Percentiles rank a stretch among this genome's conserved stretches.
These are phyloP conservation scores for Vitis cinerea DNA, from an alignment of 164 flowering plant genomes.

Conservation along the genomic window DNA sequence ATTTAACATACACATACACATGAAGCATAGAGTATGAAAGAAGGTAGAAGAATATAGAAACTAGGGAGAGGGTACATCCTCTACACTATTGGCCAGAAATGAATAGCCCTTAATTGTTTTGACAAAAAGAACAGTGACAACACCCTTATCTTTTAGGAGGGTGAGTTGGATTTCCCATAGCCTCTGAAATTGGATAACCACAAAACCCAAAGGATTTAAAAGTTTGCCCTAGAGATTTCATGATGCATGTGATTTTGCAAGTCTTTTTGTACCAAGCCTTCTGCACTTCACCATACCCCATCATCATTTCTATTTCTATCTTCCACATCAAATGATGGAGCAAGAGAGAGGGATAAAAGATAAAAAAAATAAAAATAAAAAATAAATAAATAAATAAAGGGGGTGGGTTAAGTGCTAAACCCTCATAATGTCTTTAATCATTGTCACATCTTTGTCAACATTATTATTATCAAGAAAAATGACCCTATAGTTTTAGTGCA, in stretches of 20 bases:
- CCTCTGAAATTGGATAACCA: conserved; percentile 15
- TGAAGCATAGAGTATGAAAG: too few species aligned
- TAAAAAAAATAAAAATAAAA: too few species aligned
- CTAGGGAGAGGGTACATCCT: too few species aligned
- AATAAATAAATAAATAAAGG: too few species aligned
- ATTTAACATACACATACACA: too few species aligned
- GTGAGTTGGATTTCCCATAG: conserved; percentile 11
- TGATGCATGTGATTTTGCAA: conserved; percentile 2
- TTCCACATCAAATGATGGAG: not conserved
- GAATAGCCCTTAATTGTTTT: not conserved
- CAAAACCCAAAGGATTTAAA: not conserved
- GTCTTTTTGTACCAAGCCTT: not conserved
- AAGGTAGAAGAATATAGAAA: too few species aligned
- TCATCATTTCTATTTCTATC: not conserved
- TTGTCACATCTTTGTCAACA: too few species aligned
- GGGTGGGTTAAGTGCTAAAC: too few species aligned
- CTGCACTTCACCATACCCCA: not conserved
- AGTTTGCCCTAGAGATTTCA: conserved; percentile 4
- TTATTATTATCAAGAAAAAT: too few species aligned
- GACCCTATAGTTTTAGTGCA: too few species aligned
- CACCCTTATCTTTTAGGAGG: conserved; percentile 10
- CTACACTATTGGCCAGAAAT: not conserved
- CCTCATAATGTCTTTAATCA: too few species aligned
- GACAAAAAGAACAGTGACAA: not conserved
- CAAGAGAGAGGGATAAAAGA: too few species aligned